These are phyloP conservation scores for Zoysia pacifica DNA, from an alignment of 176 grass and related monocot species.

Conservation along the genomic window DNA sequence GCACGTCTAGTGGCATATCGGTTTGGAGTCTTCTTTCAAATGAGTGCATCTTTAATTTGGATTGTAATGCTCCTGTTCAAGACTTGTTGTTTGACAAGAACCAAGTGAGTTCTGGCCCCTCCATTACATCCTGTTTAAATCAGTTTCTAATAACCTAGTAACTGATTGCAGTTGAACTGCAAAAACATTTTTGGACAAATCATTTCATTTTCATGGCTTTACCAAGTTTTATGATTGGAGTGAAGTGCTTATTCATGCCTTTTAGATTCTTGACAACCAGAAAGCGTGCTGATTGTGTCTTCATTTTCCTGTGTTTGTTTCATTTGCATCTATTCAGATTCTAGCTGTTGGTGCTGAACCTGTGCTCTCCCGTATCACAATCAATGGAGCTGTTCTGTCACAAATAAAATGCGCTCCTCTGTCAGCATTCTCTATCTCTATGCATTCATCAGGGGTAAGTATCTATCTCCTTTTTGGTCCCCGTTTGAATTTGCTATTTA, in stretches of 20 bases:
- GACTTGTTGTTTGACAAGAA: constrained; percentile 86
- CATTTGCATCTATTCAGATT: constrained; percentile 56
- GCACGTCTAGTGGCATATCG: constrained; percentile 67
- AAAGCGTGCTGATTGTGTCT: constrained; percentile 8
- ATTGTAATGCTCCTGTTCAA: constrained; percentile 70
- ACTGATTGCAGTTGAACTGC: neutral
- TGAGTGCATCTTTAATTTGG: constrained; percentile 80
- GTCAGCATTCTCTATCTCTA: constrained; percentile 76
- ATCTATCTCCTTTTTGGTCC: neutral
- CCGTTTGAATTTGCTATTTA: constrained; percentile 1
- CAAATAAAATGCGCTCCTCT: constrained; percentile 92
- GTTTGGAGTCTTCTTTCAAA: constrained; percentile 92
- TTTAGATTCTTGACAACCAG: constrained; percentile 15
- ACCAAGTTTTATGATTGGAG: neutral
- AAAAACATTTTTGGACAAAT: constrained; percentile 1
- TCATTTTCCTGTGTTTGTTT: neutral
- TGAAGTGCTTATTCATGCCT: constrained; percentile 18
- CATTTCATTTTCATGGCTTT: neutral
- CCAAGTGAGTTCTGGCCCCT: constrained; percentile 56
- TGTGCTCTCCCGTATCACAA: constrained; percentile 64
- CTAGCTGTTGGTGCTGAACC: constrained; percentile 85
- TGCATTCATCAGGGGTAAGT: constrained; percentile 85
- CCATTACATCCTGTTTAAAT: constrained; percentile 17
- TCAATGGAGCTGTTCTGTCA: constrained; percentile 69
- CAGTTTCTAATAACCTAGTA: constrained; percentile 16